Base-by-base conservation (phyloP, 352 stramenopile species). In the Globisporangium parvum region DNA sequence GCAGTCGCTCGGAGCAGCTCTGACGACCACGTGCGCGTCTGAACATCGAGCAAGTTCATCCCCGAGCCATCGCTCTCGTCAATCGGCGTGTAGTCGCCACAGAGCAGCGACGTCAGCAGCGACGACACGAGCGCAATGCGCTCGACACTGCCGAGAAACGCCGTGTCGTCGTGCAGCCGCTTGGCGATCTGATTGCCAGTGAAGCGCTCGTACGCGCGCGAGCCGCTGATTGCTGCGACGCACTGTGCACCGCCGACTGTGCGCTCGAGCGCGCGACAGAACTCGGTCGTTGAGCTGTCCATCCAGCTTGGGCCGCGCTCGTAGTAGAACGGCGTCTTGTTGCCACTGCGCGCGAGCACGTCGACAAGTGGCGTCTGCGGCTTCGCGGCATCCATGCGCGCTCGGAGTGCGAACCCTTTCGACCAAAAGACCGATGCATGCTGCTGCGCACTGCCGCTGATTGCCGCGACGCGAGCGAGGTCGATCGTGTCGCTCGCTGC, bases 21-120 rank as follows among this genome's bases (percentile, higher is more conserved):
- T 1, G 67, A 50, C 2, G 75, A 87, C 83, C 81, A 93, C 52
- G 80, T 51, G 8, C 71, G 60, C 6, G 75, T 59, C 5, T 65
- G 61, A 4, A 96, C 63, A 52, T 95, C 76, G 26, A 95, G 70
- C 12, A 96, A 62, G 53, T 95, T 93, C 84, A 95, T 95, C 1
- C 85, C 86, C 0, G 76, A 88, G 26, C 71, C 82, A 56, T 94
- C 86, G 49, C 80, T 92, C 31, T 80, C 72, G 28, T 95, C 86
- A 35, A 95, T 87, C 10, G 75, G 51, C 31, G 79, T 70, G 55
- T 75, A 90, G n/a, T 74, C 59, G 2, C 86, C 84, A 14, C 68
- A 67, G 18, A 94, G 45, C 20, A 93, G 56, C 37, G 82, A 92
- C 20, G 85, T 91, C 40, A 94, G 52, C 68, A 90, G 75, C 0